phyloP scores from a whole-genome alignment of 441 rosid genomes.

The Manihot esculenta region DNA sequence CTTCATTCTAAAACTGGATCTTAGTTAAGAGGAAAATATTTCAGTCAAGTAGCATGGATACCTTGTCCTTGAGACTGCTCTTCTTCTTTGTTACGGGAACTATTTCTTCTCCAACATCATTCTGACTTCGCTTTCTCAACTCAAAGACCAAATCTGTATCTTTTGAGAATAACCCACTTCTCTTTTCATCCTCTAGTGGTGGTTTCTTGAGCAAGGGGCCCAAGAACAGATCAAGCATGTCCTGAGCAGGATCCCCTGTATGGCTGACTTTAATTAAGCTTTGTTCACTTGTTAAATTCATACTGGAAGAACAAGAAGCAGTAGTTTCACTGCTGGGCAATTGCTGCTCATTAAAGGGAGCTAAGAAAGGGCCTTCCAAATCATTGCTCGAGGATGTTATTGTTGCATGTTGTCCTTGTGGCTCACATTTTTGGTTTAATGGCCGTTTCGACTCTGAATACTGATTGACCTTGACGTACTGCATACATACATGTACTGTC shows the following conservation, averaged over 20 bases:
- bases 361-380: slow-evolving; percentile 17
- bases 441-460: slow-evolving; percentile 18
- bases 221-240: slow-evolving; percentile 57
- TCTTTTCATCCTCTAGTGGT: slow-evolving; percentile 21
- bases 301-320: slow-evolving; percentile 13
- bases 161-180: slow-evolving; percentile 9
- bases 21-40: neutral
- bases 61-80: slow-evolving; percentile 50
- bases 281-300: slow-evolving; percentile 17
- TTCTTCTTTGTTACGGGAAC: slow-evolving; percentile 36
- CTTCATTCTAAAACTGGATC: neutral
- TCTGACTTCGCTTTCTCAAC: slow-evolving; percentile 22
- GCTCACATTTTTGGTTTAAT: slow-evolving; percentile 17
- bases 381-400: slow-evolving; percentile 11
- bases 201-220: slow-evolving; percentile 56
- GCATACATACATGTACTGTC: slow-evolving; percentile 14
- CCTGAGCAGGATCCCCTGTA: slow-evolving; percentile 48
- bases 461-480: slow-evolving; percentile 38
- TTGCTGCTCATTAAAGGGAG: slow-evolving; percentile 8
- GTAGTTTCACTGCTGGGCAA: slow-evolving; percentile 11
- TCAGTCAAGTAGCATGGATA: slow-evolving; percentile 43
- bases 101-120: slow-evolving; percentile 26
- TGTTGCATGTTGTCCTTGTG: neutral
- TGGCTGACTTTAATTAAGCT: neutral
- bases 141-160: slow-evolving; percentile 23